Conservation (phyloP, 2,329 filamentous ascomycete species). For the Plectosphaerella sp. region DNA sequence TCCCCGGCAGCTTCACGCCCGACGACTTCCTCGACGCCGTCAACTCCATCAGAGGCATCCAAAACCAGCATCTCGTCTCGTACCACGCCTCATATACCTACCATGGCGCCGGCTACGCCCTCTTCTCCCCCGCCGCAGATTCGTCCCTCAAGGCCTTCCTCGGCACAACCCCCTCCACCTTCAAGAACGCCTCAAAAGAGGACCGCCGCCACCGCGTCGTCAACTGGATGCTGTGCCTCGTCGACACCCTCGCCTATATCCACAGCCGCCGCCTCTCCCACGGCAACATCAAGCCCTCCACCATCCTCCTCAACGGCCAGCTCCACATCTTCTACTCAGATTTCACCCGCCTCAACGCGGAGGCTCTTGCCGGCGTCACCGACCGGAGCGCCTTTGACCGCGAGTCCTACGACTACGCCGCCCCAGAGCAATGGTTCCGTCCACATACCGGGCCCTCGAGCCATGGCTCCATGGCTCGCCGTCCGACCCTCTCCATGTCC, state of each 20-base stretch:
- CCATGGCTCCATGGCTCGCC: conserved; percentile 20
- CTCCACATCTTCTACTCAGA: conserved; percentile 67
- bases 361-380: conserved; percentile 19
- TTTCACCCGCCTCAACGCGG: conserved; percentile 43
- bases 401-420: conserved; percentile 68
- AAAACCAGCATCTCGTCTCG: conserved; percentile 66
- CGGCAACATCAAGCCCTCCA: conserved; percentile 66
- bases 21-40: conserved; percentile 59
- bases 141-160: conserved; percentile 65
- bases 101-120: conserved; percentile 57
- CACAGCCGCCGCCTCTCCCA: conserved; percentile 62
- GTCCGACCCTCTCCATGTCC: conserved; percentile 24
- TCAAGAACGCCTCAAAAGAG: conserved; percentile 58
- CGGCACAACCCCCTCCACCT: conserved; percentile 54
- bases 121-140: conserved; percentile 64
- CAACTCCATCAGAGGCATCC: conserved; percentile 50
- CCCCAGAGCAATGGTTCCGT: conserved; percentile 60
- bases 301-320: conserved; percentile 60
- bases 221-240: conserved; percentile 72
- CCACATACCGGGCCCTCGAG: conserved; percentile 27
- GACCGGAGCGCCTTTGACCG: conserved; percentile 53
- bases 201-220: conserved; percentile 56
- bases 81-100: conserved; percentile 68
- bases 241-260: conserved; percentile 63
- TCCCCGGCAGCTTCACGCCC: conserved; percentile 37